A percentile compares a stretch with the other conserved stretches of the same genome.
These are phyloP conservation scores for Coffea canephora DNA, from an alignment of 257 asterid genomes.

Conservation along the genomic window DNA sequence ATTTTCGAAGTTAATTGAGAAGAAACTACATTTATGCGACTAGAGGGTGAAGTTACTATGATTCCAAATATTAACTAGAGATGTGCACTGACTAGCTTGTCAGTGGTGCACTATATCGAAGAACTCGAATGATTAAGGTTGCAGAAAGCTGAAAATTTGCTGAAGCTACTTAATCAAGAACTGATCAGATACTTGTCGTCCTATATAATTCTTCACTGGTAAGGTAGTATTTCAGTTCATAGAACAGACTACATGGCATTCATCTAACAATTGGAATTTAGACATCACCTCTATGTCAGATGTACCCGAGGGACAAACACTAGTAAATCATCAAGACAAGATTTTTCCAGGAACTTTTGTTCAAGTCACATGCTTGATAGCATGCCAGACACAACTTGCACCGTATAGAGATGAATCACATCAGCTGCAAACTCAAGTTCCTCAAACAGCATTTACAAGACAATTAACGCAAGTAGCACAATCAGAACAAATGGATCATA, in stretches of 20 bases:
- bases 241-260: neutral
- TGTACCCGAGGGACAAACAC: neutral
- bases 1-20: neutral
- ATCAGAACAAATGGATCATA: neutral
- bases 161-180: neutral
- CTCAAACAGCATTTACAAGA: neutral
- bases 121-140: neutral
- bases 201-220: neutral
- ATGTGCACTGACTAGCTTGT: neutral
- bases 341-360: neutral
- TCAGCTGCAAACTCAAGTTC: neutral
- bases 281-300: neutral
- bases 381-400: neutral
- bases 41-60: neutral
- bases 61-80: neutral
- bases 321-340: neutral
- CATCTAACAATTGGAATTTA: neutral
- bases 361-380: neutral
- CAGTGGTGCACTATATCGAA: too few relatives aligned
- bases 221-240: neutral
- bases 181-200: neutral
- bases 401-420: neutral
- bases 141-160: neutral
- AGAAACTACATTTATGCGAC: neutral
- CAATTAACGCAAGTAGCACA: neutral